Percentiles rank a stretch among this genome's conserved stretches.
Evolutionary conservation across 306 rosid genomes (phyloP).

Genomic region (Rosa lucieae): DNA sequence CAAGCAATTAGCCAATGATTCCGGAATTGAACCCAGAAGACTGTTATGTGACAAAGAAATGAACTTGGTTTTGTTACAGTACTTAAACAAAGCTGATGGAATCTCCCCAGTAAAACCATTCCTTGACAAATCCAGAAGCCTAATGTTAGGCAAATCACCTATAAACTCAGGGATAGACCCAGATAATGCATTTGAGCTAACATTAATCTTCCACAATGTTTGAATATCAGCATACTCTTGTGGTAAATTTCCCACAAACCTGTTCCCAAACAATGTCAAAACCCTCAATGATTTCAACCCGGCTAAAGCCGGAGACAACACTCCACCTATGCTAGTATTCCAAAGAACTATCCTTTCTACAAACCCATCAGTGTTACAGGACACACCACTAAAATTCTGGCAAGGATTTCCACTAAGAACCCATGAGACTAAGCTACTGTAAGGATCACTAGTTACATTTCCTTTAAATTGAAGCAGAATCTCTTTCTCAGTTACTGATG

Average conservation of each 20-base stretch:
- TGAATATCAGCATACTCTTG: conserved; percentile 57
- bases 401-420: conserved; percentile 67
- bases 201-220: conserved; percentile 86
- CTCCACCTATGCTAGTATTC: conserved; percentile 85
- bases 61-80: conserved; percentile 73
- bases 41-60: conserved; percentile 75
- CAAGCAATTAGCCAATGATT: conserved; percentile 62
- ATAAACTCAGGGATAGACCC: conserved; percentile 89
- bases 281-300: conserved; percentile 74
- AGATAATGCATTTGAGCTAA: conserved; percentile 79
- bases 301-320: conserved; percentile 64
- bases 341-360: conserved; percentile 84
- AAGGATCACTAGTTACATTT: conserved; percentile 70
- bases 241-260: conserved; percentile 71
- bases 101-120: conserved; percentile 79
- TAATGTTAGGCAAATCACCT: conserved; percentile 72
- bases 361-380: conserved; percentile 65
- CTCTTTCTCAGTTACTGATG: conserved; percentile 62
- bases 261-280: conserved; percentile 82
- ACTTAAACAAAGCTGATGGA: conserved; percentile 72
- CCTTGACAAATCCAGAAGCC: conserved; percentile 86
- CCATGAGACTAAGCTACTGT: conserved; percentile 63
- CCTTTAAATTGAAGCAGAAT: conserved; percentile 90
- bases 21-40: conserved; percentile 74
- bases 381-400: conserved; percentile 56